A percentile compares a stretch with the other conserved stretches of the same genome.
Evolutionary conservation across 164 flowering plant genomes (phyloP).

Genomic region (Malania oleifera): DNA sequence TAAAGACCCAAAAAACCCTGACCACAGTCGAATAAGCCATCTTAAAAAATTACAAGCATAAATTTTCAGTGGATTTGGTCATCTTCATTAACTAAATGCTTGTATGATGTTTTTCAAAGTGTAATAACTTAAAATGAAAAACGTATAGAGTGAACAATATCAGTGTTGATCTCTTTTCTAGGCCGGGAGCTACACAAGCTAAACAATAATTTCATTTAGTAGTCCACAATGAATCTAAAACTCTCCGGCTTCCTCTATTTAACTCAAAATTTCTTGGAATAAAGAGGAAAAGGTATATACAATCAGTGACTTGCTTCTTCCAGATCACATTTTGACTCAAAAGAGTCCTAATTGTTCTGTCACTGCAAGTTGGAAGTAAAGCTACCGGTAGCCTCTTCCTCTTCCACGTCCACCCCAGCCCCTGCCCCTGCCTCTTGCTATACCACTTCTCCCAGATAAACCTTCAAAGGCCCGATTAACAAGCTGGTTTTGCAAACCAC

Average conservation of each 20-base stretch:
- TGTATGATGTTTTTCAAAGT: too few species aligned
- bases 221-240: slow-evolving; percentile 10
- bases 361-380: neutral
- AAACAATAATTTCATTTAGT: neutral
- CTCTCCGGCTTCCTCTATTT: neutral
- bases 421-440: slow-evolving; percentile 39
- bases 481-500: slow-evolving; percentile 63
- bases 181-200: too few species aligned
- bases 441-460: slow-evolving; percentile 50
- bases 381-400: slow-evolving; percentile 56
- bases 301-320: slow-evolving; percentile 1
- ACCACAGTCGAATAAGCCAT: too few species aligned
- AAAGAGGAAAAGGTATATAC: slow-evolving; percentile 4
- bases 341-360: neutral
- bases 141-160: too few species aligned
- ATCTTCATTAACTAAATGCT: too few species aligned
- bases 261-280: slow-evolving; percentile 4
- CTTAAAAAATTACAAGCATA: too few species aligned
- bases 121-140: too few species aligned
- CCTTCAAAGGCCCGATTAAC: slow-evolving; percentile 74
- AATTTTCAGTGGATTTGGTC: too few species aligned
- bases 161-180: too few species aligned
- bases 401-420: slow-evolving; percentile 59
- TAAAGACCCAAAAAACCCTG: too few species aligned
- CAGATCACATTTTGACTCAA: neutral